Base-by-base conservation (phyloP, 305 asterid genomes). In the Striga hermonthica region DNA sequence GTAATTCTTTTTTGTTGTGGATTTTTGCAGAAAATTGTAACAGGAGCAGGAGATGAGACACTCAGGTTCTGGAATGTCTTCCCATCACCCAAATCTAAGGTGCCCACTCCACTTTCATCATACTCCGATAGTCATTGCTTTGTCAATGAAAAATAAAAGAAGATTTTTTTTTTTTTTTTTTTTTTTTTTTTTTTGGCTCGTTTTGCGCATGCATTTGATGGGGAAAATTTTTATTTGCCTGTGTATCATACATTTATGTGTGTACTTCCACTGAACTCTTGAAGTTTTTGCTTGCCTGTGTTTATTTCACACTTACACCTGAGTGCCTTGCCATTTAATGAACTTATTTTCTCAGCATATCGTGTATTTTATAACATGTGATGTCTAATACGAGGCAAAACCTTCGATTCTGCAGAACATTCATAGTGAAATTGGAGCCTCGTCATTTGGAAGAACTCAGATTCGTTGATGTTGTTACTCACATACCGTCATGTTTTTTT, bases 31-130 rank as follows among this genome's bases (percentile, higher is more conserved):
- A 93, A 96, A 60, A 90, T 93, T 72, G 98, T 93, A 52, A 93
- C 97, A 0, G 98, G 98, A 75, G 98, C 98, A 8, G 97, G 97
- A 75, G 98, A 93, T 45, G 98, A 93, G 78, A 93, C 98, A 35
- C 96, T 93, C 35, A 71, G 98, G 57, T 93, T 93, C 75, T 90
- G 98, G 97, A 90, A 88, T 68, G 95, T 90, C 45, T 93, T 93
- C 57, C 97, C 97, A 58, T 93, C 95, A 41, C 94, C 91, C 14
- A 92, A 83, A 61, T 92, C 98, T 79, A 92, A 86, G 96, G 98
- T 87, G 69, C 72, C 55, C 39, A 67, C 45, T 66, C 45, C 7
- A 13, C 6, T 39, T 58, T 41, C 69, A 8, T 15, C 5, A 12
- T 4, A 9, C n/a, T 0, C 50, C 11, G 49, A 48, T 48, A 11